These are phyloP conservation scores for Paraglomus occultum DNA, from an alignment of 192 early-diverging fungal species.

Conservation along the genomic window DNA sequence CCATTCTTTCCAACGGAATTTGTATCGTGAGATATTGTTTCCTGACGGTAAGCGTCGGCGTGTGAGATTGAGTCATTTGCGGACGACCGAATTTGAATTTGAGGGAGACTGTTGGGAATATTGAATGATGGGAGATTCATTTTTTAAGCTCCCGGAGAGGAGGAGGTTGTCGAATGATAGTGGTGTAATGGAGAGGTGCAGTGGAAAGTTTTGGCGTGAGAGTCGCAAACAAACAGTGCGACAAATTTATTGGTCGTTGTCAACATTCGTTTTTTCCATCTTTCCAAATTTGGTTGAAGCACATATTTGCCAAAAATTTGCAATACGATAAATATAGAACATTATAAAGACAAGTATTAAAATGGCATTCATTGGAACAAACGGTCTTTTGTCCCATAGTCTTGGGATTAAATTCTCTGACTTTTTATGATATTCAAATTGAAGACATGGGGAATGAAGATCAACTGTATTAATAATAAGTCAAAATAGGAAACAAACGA, in stretches of 20 bases:
- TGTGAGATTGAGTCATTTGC: slow-evolving; percentile 35
- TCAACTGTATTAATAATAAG: no score
- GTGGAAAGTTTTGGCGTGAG: background rate
- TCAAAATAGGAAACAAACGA: no score
- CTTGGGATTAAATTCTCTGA: no score
- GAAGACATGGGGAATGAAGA: no score
- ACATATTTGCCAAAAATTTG: no score
- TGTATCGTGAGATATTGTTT: slow-evolving; percentile 32
- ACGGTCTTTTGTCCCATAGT: no score
- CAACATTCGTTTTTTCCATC: no score
- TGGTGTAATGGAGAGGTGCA: background rate
- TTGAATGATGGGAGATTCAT: slow-evolving; percentile 40
- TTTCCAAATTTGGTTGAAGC: background rate
- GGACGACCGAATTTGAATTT: slow-evolving; percentile 32
- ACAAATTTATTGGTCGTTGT: no score
- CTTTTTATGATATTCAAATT: no score
- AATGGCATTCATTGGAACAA: background rate
- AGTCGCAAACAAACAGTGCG: no score
- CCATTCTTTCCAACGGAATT: slow-evolving; percentile 26
- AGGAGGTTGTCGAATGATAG: background rate
- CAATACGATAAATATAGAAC: background rate
- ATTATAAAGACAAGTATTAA: background rate
- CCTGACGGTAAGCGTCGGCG: slow-evolving; percentile 32
- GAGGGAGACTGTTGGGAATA: slow-evolving; percentile 35
- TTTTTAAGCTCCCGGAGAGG: background rate